Evolutionary conservation across 2,329 filamentous ascomycete genomes (phyloP).

Genomic region (Pseudocercospora musae): DNA sequence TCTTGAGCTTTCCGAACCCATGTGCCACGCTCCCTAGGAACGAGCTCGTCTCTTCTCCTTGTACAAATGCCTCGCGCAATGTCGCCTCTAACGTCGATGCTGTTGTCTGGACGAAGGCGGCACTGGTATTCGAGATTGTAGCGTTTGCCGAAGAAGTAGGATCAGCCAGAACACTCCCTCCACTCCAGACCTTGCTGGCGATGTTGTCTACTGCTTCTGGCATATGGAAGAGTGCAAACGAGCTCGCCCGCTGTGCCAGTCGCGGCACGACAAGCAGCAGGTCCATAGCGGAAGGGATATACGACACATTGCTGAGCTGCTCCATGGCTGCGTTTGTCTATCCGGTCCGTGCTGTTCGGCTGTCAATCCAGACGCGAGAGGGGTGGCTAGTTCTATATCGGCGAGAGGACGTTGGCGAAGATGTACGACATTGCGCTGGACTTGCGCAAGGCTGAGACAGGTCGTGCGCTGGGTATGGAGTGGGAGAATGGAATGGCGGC

Average conservation of each 20-base stretch:
- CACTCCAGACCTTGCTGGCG: slow-evolving; percentile 49
- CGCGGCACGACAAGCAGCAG: slow-evolving; percentile 67
- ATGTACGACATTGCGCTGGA: not conserved
- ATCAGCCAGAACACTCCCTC: slow-evolving; percentile 59
- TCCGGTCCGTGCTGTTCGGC: not conserved
- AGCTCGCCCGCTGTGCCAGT: slow-evolving; percentile 65
- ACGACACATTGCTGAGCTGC: slow-evolving; percentile 16
- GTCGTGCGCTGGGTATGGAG: not conserved
- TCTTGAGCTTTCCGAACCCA: slow-evolving; percentile 44
- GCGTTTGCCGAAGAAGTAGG: slow-evolving; percentile 48
- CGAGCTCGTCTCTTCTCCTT: slow-evolving; percentile 24
- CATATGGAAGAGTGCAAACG: slow-evolving; percentile 54
- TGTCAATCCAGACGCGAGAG: not conserved
- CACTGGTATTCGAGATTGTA: slow-evolving; percentile 39
- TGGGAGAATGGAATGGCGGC: not conserved
- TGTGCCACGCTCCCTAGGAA: slow-evolving; percentile 29
- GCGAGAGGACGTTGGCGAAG: not conserved
- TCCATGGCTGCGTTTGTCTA: slow-evolving; percentile 11
- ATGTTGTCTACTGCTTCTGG: slow-evolving; percentile 59
- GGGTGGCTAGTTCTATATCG: not conserved
- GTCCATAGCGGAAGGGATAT: slow-evolving; percentile 61
- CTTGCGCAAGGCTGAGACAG: not conserved
- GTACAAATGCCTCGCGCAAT: slow-evolving; percentile 26
- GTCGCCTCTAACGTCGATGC: slow-evolving; percentile 34
- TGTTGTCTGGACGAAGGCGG: slow-evolving; percentile 43